phyloP scores from a whole-genome alignment of 495 filamentous ascomycete genomes.

The Neohortaea acidophila region DNA sequence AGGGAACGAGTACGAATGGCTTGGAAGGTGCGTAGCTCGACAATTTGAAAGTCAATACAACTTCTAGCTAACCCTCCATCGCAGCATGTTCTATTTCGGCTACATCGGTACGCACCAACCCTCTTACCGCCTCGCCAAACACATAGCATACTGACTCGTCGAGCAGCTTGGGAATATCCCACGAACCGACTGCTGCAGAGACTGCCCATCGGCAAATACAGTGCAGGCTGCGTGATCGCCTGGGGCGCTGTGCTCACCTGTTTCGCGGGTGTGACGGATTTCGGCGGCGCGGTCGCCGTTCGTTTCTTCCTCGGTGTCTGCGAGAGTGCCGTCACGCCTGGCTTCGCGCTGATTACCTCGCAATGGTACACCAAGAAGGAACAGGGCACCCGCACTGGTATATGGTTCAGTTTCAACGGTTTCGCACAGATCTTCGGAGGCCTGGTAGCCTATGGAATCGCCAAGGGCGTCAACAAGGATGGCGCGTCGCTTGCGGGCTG shows the following conservation, averaged over 20 bases:
- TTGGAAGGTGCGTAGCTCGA: too few species aligned
- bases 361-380: constrained; percentile 38
- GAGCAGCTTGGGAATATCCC: constrained; percentile 39
- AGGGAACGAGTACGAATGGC: too few species aligned
- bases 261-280: constrained; percentile 29
- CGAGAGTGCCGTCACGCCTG: constrained; percentile 33
- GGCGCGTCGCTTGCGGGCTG: constrained; percentile 43
- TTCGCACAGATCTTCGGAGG: constrained; percentile 38
- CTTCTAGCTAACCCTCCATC: too few species aligned
- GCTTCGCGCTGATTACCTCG: constrained; percentile 35
- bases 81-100: constrained; percentile 17
- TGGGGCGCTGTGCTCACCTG: constrained; percentile 32
- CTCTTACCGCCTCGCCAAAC: too few species aligned
- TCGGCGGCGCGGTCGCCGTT: constrained; percentile 27
- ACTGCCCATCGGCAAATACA: constrained; percentile 37
- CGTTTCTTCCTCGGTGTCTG: constrained; percentile 38
- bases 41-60: constrained; percentile 28
- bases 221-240: constrained; percentile 30
- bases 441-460: constrained; percentile 49
- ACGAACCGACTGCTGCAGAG: constrained; percentile 44
- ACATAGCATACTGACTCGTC: constrained; percentile 29
- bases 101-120: too few species aligned
- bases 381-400: constrained; percentile 32
- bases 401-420: constrained; percentile 39
- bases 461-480: constrained; percentile 37